A percentile compares a stretch with the other conserved stretches of the same genome.
Evolutionary conservation across 1,284 basidiomycete genomes (phyloP).

Genomic region (Exsudoporus floridanus): DNA sequence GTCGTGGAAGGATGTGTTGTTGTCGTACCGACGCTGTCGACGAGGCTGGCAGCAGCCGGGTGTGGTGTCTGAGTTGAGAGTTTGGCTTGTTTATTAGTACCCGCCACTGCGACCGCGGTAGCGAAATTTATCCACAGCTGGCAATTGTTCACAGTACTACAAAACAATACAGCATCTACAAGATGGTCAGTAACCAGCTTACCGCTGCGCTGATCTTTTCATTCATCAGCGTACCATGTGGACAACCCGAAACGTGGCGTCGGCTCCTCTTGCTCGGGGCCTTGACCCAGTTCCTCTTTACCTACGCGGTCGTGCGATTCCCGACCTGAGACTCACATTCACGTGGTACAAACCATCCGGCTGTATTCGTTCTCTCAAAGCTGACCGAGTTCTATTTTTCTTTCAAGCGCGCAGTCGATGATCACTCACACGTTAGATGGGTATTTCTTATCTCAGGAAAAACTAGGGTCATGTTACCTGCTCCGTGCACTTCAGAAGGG

Average conservation of each 20-base stretch:
- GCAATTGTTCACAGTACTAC: constrained; percentile 2
- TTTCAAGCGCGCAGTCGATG: no score
- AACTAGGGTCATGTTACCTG: constrained; percentile 5
- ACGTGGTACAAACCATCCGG: not conserved
- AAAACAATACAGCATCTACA: not conserved
- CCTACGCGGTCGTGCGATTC: not conserved
- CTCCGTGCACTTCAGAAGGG: not conserved
- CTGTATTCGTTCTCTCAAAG: no score
- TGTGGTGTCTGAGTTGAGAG: constrained; percentile 20
- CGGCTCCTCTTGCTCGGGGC: not conserved
- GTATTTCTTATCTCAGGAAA: not conserved
- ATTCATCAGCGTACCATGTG: not conserved
- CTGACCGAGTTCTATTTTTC: no score
- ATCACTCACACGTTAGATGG: not conserved
- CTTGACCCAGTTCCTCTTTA: not conserved
- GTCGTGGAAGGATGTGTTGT: constrained; percentile 13
- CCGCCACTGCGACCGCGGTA: constrained; percentile 14
- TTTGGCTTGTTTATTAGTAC: constrained; percentile 31
- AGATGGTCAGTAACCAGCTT: not conserved
- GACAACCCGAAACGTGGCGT: not conserved
- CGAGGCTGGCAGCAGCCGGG: constrained; percentile 1
- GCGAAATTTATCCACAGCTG: constrained; percentile 18
- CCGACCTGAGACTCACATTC: not conserved
- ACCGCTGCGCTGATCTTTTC: constrained; percentile 1
- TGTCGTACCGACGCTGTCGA: constrained; percentile 24